phyloP scores from a whole-genome alignment of 805 yeast genomes.

The Yamadazyma insecticola region DNA sequence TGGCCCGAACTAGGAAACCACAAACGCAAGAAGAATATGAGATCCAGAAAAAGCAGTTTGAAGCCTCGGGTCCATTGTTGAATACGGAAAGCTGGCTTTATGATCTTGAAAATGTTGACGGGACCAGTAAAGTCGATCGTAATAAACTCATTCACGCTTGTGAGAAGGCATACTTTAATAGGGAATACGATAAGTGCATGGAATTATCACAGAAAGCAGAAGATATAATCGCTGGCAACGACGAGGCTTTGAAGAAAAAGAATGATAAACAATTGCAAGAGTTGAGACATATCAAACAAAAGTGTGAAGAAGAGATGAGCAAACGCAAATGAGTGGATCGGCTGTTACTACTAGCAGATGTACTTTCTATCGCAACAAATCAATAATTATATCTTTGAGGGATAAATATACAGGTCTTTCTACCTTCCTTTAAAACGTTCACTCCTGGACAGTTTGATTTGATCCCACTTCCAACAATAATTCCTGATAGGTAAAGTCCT shows the following conservation, averaged over 20 bases:
- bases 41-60: constrained; percentile 48
- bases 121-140: constrained; percentile 47
- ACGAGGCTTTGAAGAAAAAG: constrained; percentile 15
- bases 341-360: no score
- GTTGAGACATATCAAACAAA: constrained; percentile 37
- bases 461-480: no score
- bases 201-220: constrained; percentile 38
- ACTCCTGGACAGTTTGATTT: no score
- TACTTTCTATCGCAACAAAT: no score
- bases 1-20: constrained; percentile 47
- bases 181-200: constrained; percentile 50
- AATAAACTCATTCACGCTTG: constrained; percentile 53
- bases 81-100: constrained; percentile 45
- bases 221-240: constrained; percentile 19
- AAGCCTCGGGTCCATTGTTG: constrained; percentile 51
- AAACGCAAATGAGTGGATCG: no score
- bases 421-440: no score
- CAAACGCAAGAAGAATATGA: constrained; percentile 65
- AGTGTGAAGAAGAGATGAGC: constrained; percentile 27
- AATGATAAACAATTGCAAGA: constrained; percentile 50
- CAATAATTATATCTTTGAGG: no score
- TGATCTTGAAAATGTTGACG: constrained; percentile 19
- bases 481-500: no score
- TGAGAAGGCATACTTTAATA: constrained; percentile 57
- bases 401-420: no score